Evolutionary conservation across 2,329 filamentous ascomycete species (phyloP), one percentile per base, ranked within the genome.

Genomic region (Epichloe gansuensis): DNA sequence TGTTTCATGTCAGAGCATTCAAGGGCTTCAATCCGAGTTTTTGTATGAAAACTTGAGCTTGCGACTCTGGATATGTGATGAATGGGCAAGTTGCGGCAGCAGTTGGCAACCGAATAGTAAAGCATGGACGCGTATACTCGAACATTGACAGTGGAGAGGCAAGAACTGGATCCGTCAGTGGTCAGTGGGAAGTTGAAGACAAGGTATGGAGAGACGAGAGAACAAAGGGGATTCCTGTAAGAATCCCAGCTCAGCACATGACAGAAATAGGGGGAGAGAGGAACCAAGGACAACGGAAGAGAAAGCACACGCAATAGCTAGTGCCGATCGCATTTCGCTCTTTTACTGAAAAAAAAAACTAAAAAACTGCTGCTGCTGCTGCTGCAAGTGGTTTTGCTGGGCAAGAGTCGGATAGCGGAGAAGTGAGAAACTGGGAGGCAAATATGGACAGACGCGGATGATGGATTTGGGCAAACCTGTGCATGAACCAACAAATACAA

Each of bases 101-200:
- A 53, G 50, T 53, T 44, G 40, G 50, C 51, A 51, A 44, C 43
- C 39, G 49, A 50, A 46, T 27, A 48, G 23, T 40, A 36, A 47
- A 48, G 36, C 52, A 48, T 47, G 44, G 48, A 43, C 40, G 52
- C 39, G 49, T 51, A 51, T 49, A 40, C 41, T 40, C 49, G 40
- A 49, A 44, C 49, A 40, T 46, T 58, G 64, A 63, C 61, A 63
- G 63, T 65, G 63, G 63, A 61, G 60, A 62, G 57, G 61, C 49
- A 49, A 49, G 44, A 45, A 51, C 48, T 5, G 43, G 38, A 51
- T 45, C 60, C 57, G 59, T 62, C 61, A 58, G 46, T 57, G 60
- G 61, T 60, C 55, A 56, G 52, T 56, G 59, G 58, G 53, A 57
- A 56, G 59, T 21, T 57, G 57, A 58, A 58, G 52, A 59, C 53